Conservation (phyloP, 352 stramenopile species). For the Blastocystis sp. region DNA sequence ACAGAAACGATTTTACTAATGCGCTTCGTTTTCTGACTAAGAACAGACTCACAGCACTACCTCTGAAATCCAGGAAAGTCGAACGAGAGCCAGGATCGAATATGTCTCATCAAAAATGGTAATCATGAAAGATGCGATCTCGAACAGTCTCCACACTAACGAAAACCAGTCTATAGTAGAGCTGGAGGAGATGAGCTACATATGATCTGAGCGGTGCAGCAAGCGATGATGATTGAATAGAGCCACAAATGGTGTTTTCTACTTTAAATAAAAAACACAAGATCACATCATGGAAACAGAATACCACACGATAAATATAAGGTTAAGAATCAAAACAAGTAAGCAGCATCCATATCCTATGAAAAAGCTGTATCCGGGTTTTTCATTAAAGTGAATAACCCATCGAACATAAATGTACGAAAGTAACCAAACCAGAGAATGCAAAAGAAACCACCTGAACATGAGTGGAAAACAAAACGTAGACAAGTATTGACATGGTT, state of each 20-base stretch:
- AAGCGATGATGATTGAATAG: background rate
- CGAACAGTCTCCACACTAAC: background rate
- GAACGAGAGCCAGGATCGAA: background rate
- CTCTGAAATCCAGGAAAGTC: background rate
- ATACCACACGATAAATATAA: background rate
- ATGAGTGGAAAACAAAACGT: background rate
- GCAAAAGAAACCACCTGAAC: background rate
- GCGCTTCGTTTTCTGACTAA: background rate
- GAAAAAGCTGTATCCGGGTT: background rate
- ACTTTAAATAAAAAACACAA: background rate
- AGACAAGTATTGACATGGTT: background rate
- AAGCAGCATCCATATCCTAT: background rate
- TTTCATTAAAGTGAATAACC: background rate
- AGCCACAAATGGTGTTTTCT: background rate
- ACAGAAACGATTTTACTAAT: background rate
- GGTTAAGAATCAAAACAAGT: background rate
- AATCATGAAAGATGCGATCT: background rate
- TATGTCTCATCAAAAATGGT: constrained; percentile 23
- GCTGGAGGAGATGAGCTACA: background rate
- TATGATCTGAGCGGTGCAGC: background rate
- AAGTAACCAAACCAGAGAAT: background rate
- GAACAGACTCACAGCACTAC: background rate
- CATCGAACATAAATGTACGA: background rate
- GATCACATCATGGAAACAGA: background rate
- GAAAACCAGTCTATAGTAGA: background rate